Base-by-base conservation (phyloP, 163 green algal genomes). In the Smithsoniella earleae region DNA sequence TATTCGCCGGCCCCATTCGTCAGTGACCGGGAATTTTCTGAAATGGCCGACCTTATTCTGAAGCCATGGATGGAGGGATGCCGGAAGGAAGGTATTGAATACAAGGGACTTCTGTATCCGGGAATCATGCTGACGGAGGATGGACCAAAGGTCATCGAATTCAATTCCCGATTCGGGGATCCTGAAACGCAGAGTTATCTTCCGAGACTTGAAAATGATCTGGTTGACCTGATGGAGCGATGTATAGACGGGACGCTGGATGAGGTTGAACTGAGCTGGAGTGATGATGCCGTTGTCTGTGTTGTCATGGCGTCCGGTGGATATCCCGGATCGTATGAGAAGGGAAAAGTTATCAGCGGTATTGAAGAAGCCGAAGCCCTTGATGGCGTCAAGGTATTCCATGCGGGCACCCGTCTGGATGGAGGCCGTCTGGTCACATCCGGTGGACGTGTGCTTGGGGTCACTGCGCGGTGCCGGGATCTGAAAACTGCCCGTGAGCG, bases 121-220 rank as follows among this genome's bases (percentile, higher is more conserved):
- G n/a, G n/a, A n/a, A n/a, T n/a, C 38, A 97, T 99, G 93, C 82
- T 81, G 28, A 81, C 82, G 0, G 86, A 95, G 79, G 92, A 94
- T 4, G 76, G 49, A 16, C 93, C 91, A 2, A 96, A 95, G 83
- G 83, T 99, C 66, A 79, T 99, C 65, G 94, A 99, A 86, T 90
- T 96, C 87, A 99, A 99, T 78, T 91, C 97, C 25, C 82, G 94
- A 2, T 98, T 98, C 78, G 94, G 94, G 3, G 94, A 99, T 82
- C 94, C 94, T 13, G 94, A 99, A 87, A 98, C 94, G 84, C 91
- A 99, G 83, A 84, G 77, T 2, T 83, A 98, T 3, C 96, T 99
- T 88, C 83, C 89, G 65, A 80, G 92, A 1, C 79, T 94, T 46
- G 77, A 93, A 77, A 84, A 73, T 1, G 93, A 98, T 82, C 83